phyloP scores from a whole-genome alignment of 148 eudicot genomes.

The Polygonum maritimum region DNA sequence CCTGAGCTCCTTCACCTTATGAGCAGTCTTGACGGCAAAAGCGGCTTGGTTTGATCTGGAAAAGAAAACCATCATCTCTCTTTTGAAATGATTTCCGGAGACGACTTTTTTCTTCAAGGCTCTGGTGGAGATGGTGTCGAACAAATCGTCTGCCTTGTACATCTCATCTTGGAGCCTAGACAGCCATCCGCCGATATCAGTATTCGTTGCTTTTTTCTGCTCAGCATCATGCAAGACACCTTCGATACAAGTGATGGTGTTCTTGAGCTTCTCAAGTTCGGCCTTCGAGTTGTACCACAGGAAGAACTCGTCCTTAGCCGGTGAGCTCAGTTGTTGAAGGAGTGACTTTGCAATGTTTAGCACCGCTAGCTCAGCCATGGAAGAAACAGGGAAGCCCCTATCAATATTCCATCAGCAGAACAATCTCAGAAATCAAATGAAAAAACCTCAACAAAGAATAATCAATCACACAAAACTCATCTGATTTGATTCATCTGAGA shows the following conservation, averaged over 20 bases:
- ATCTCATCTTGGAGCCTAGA: conserved; percentile 4
- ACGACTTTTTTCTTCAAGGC: not conserved
- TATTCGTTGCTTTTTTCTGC: not conserved
- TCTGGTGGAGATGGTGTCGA: not conserved
- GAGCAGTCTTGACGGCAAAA: not conserved
- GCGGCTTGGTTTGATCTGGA: too few relatives aligned
- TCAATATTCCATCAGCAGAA: too few relatives aligned
- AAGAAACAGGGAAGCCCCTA: not conserved
- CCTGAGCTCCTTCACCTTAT: not conserved
- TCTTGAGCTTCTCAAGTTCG: too few relatives aligned
- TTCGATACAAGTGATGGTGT: too few relatives aligned
- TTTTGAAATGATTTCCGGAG: not conserved
- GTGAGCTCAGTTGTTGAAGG: not conserved
- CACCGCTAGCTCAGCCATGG: conserved; percentile 1
- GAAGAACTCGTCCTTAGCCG: not conserved
- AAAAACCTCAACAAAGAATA: too few relatives aligned
- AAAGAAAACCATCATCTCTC: too few relatives aligned
- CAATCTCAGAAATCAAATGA: too few relatives aligned
- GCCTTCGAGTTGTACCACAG: not conserved
- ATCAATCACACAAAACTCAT: too few relatives aligned
- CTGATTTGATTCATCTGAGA: too few relatives aligned
- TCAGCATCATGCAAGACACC: not conserved
- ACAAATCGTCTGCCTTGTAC: not conserved
- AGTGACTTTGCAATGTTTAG: not conserved
- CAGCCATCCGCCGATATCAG: not conserved